phyloP scores from a whole-genome alignment of 2,329 filamentous ascomycete species.

The Sarocladium kiliense region DNA sequence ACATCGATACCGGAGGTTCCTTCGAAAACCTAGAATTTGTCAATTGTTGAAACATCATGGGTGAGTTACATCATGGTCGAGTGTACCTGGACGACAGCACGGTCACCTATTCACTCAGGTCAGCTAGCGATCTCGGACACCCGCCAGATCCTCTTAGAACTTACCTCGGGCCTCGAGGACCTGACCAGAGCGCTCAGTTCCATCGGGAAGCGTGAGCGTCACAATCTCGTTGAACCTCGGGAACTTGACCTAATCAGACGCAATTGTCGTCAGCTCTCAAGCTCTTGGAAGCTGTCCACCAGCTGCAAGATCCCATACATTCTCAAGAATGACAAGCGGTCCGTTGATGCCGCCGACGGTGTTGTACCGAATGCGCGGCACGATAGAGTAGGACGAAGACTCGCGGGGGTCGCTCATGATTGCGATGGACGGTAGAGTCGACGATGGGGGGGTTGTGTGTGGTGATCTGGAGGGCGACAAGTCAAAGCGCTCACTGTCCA shows the following conservation, averaged over 20 bases:
- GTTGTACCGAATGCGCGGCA: conserved; percentile 80
- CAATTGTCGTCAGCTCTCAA: conserved; percentile 17
- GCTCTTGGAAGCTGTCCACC: background rate
- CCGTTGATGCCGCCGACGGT: conserved; percentile 98
- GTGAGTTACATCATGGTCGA: background rate
- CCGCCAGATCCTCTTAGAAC: conserved; percentile 8
- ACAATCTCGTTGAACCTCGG: conserved; percentile 98
- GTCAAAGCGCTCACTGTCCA: conserved; percentile 8
- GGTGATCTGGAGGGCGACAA: conserved; percentile 9
- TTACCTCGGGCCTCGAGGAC: conserved; percentile 95
- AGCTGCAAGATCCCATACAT: conserved; percentile 48
- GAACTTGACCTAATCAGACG: conserved; percentile 75
- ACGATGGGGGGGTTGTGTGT: conserved; percentile 10
- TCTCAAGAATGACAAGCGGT: conserved; percentile 93
- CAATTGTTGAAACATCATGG: background rate
- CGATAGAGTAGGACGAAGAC: conserved; percentile 54
- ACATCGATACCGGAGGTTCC: conserved; percentile 97
- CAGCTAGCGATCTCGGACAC: conserved; percentile 12
- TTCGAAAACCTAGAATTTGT: conserved; percentile 74
- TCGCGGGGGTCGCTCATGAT: conserved; percentile 53
- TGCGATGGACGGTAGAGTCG: conserved; percentile 16
- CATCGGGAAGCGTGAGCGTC: conserved; percentile 90
- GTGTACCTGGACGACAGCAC: conserved; percentile 88
- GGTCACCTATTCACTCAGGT: conserved; percentile 58
- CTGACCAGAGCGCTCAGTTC: conserved; percentile 87